These are phyloP conservation scores for Colletotrichum sp. DNA, from an alignment of 2,329 filamentous ascomycete species.

Conservation along the genomic window DNA sequence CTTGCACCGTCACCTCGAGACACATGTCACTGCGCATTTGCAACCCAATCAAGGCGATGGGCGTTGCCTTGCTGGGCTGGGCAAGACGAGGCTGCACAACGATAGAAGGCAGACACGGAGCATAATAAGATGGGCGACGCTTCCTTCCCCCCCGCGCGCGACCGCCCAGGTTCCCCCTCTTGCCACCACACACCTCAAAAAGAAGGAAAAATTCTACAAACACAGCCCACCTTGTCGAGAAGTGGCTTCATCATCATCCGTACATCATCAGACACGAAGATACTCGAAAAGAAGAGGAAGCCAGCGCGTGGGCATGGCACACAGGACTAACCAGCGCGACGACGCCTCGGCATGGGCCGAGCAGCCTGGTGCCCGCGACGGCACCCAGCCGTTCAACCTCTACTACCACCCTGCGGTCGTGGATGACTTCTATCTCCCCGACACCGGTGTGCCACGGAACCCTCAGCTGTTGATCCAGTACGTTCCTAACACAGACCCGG, in stretches of 20 bases:
- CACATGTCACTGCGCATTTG: constrained; percentile 1
- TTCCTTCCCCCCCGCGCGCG: not conserved
- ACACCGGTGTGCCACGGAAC: not conserved
- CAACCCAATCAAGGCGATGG: not conserved
- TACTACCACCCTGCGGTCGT: not conserved
- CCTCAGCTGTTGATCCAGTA: not conserved
- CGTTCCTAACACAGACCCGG: not conserved
- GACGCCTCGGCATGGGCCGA: not conserved
- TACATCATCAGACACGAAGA: not conserved
- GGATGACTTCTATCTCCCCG: not conserved
- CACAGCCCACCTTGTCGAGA: constrained; percentile 1
- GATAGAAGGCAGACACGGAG: not conserved
- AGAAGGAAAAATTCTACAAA: not conserved
- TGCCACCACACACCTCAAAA: not conserved
- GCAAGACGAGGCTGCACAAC: not conserved
- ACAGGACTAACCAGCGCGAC: not conserved
- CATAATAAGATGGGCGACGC: not conserved
- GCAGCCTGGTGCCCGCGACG: not conserved
- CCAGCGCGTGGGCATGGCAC: constrained; percentile 4
- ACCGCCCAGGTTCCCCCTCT: not conserved
- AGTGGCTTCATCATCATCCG: not conserved
- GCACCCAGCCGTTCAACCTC: not conserved
- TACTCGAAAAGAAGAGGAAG: not conserved
- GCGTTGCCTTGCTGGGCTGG: not conserved
- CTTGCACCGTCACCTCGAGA: not conserved